Conservation (phyloP, 2,329 filamentous ascomycete species). For the Alternaria novae-zelandiae region DNA sequence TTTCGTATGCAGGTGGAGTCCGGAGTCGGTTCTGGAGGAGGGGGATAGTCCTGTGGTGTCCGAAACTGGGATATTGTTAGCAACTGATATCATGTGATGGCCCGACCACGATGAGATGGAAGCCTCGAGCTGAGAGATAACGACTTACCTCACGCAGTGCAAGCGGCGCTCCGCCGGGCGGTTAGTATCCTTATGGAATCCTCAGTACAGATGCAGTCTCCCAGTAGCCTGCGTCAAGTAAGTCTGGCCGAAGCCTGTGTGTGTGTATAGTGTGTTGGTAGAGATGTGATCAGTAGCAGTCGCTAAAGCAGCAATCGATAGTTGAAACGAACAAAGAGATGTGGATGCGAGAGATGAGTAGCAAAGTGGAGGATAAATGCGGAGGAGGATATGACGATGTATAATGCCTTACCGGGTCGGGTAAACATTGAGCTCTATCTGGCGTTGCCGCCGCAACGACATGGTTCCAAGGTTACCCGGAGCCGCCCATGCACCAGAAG, state of each 20-base stretch:
- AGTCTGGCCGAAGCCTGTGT: constrained; percentile 44
- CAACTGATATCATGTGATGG: not conserved
- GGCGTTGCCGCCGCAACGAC: constrained; percentile 1
- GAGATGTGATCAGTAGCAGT: constrained; percentile 13
- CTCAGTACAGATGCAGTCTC: constrained; percentile 52
- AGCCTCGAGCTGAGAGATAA: not conserved
- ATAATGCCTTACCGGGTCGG: constrained; percentile 27
- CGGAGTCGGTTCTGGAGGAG: constrained; percentile 59
- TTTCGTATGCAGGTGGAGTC: constrained; percentile 74
- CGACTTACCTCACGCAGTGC: constrained; percentile 78
- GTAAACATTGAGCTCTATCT: constrained; percentile 28
- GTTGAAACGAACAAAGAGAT: constrained; percentile 29
- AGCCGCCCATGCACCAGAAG: not conserved
- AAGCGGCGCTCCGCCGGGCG: constrained; percentile 80
- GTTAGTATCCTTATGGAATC: constrained; percentile 54
- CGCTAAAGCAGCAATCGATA: constrained; percentile 14
- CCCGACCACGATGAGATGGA: not conserved
- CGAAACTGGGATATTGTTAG: constrained; percentile 47
- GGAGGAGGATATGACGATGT: constrained; percentile 37
- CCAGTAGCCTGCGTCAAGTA: constrained; percentile 47
- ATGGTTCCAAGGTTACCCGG: not conserved
- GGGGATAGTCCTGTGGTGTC: constrained; percentile 45
- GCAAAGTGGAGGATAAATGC: constrained; percentile 30
- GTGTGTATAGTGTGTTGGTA: constrained; percentile 17
- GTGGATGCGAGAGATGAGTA: constrained; percentile 30